These are phyloP conservation scores for Kalmusia sp. DNA, from an alignment of 2,329 filamentous ascomycete species.

Conservation along the genomic window DNA sequence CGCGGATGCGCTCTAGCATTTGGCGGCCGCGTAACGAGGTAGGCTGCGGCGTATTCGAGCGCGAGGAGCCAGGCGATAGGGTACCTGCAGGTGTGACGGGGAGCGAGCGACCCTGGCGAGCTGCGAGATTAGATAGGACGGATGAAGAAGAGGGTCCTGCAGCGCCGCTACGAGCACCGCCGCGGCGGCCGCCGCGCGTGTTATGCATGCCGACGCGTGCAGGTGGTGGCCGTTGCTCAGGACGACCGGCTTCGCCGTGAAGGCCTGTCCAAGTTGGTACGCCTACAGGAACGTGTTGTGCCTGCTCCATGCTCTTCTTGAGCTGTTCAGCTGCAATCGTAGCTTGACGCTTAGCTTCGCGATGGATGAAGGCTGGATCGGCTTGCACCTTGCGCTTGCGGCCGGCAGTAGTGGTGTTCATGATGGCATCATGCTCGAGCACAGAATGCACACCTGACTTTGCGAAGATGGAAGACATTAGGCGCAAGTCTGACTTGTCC, in stretches of 20 bases:
- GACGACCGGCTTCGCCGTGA: conserved; percentile 76
- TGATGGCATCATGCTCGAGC: conserved; percentile 89
- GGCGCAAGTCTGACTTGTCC: conserved; percentile 61
- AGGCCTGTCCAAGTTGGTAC: conserved; percentile 94
- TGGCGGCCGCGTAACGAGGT: conserved; percentile 45
- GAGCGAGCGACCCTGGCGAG: conserved; percentile 45
- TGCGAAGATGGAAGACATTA: conserved; percentile 90
- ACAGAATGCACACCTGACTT: conserved; percentile 87
- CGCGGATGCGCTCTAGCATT: conserved; percentile 67
- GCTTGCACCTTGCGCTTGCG: conserved; percentile 71
- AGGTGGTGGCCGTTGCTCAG: conserved; percentile 45
- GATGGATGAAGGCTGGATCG: conserved; percentile 78
- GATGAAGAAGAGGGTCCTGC: conserved; percentile 52
- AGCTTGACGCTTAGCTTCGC: conserved; percentile 81
- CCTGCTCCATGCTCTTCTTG: conserved; percentile 74
- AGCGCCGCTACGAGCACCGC: conserved; percentile 33
- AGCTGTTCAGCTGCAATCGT: conserved; percentile 79
- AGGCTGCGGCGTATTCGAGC: conserved; percentile 38
- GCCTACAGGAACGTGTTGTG: conserved; percentile 76
- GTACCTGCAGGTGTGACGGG: conserved; percentile 13
- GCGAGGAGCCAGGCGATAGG: conserved; percentile 23
- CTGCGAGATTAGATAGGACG: conserved; percentile 53
- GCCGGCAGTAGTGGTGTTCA: conserved; percentile 57
- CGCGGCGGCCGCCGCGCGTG: conserved; percentile 47
- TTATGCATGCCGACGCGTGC: conserved; percentile 29